Conservation (phyloP, 257 asterid genomes). For the Solanum rostratum region DNA sequence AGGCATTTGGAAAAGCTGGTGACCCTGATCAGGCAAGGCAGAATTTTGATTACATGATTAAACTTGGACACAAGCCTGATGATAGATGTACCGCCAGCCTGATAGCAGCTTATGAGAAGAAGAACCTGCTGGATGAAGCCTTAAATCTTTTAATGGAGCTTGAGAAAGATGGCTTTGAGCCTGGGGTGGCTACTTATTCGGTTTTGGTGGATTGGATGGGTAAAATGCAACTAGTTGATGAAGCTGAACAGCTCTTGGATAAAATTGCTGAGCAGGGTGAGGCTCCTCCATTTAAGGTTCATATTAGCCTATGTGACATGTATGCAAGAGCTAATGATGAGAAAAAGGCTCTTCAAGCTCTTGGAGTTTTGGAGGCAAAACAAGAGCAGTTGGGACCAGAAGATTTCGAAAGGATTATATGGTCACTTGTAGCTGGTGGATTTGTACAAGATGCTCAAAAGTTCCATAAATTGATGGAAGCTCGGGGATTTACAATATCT, state of each 20-base stretch:
- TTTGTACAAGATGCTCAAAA: conserved; percentile 53
- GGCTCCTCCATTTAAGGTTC: conserved; percentile 64
- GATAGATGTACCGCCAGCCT: conserved; percentile 60
- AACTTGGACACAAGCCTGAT: conserved; percentile 64
- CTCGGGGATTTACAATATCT: conserved; percentile 33
- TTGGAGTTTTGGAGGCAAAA: conserved; percentile 75
- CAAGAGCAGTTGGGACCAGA: conserved; percentile 36
- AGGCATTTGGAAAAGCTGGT: conserved; percentile 38
- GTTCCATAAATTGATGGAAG: conserved; percentile 38
- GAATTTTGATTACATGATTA: conserved; percentile 40
- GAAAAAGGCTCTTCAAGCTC: conserved; percentile 73
- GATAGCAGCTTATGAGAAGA: conserved; percentile 51
- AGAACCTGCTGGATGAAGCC: conserved; percentile 47
- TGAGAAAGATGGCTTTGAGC: conserved; percentile 61
- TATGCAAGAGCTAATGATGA: conserved; percentile 45
- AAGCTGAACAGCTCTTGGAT: conserved; percentile 68
- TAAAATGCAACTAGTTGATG: conserved; percentile 59
- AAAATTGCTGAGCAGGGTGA: conserved; percentile 61
- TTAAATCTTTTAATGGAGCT: conserved; percentile 52
- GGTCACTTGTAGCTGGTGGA: conserved; percentile 44
- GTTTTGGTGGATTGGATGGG: conserved; percentile 72
- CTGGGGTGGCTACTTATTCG: conserved; percentile 61
- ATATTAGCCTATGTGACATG: conserved; percentile 71
- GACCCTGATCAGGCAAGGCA: conserved; percentile 27
- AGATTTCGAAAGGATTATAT: conserved; percentile 54